Evolutionary conservation across 2,329 filamentous ascomycete species (phyloP).

Genomic region (Talaromyces sp.): DNA sequence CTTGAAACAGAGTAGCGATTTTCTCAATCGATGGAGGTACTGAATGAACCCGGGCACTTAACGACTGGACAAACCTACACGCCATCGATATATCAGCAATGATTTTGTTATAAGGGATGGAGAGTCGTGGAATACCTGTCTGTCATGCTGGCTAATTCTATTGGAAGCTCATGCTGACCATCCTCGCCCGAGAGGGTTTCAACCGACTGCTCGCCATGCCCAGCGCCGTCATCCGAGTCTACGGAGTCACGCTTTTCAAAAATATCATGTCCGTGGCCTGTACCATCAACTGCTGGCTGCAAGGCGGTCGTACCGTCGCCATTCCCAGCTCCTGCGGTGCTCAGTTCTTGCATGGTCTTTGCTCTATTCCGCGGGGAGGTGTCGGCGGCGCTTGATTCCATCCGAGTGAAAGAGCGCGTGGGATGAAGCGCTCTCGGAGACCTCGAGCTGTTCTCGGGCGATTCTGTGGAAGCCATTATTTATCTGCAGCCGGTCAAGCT

Average conservation of each 20-base stretch:
- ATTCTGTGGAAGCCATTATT: conserved; percentile 23
- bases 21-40: conserved; percentile 78
- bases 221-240: conserved; percentile 26
- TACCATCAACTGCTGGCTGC: background rate
- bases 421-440: conserved; percentile 23
- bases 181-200: conserved; percentile 46
- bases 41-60: conserved; percentile 81
- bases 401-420: conserved; percentile 28
- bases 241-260: conserved; percentile 41
- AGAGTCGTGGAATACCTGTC: conserved; percentile 62
- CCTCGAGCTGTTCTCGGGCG: conserved; percentile 18
- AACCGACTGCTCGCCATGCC: conserved; percentile 24
- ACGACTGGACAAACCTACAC: conserved; percentile 78
- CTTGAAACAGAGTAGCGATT: conserved; percentile 83
- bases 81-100: background rate
- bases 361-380: conserved; percentile 21
- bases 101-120: background rate
- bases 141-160: conserved; percentile 84
- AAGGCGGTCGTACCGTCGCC: conserved; percentile 10
- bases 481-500: conserved; percentile 9
- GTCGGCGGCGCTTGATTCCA: conserved; percentile 23
- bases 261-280: conserved; percentile 26
- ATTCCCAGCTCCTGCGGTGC: conserved; percentile 21
- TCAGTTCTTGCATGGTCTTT: conserved; percentile 22
- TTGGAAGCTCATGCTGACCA: conserved; percentile 83